phyloP scores from a whole-genome alignment of 1,139 yeast genomes.

The Geotrichum europaeum region DNA sequence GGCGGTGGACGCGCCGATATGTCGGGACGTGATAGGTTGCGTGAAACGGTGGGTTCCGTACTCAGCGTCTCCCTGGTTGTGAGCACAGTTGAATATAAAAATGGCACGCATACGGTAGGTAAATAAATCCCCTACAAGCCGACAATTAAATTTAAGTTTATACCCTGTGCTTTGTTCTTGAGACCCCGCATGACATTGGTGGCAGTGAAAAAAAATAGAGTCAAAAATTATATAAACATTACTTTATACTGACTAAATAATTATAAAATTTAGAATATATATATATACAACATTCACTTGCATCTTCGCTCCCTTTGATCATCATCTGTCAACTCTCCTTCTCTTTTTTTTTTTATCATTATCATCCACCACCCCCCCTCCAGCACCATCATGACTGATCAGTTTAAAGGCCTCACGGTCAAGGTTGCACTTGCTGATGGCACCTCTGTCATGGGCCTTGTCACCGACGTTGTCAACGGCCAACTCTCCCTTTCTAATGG shows the following conservation, averaged over 20 bases:
- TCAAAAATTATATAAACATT: neutral
- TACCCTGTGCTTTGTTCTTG: neutral
- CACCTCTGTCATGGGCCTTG: conserved; percentile 29
- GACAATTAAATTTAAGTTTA: too few species aligned
- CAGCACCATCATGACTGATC: conserved; percentile 20
- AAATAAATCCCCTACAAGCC: neutral
- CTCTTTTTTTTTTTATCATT: neutral
- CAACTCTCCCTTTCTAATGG: conserved; percentile 26
- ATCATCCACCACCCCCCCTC: neutral
- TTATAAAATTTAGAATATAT: too few species aligned
- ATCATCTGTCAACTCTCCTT: neutral
- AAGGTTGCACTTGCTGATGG: conserved; percentile 28
- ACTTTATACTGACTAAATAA: neutral
- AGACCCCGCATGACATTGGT: neutral
- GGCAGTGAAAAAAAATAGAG: neutral
- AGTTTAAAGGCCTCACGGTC: conserved; percentile 30
- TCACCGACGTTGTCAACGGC: conserved; percentile 30
- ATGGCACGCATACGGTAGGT: neutral
- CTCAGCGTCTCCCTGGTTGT: neutral
- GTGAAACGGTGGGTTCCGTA: neutral
- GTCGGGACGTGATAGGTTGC: neutral
- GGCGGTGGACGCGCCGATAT: neutral
- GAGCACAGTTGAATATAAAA: neutral
- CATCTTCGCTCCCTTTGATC: neutral
- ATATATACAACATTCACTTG: neutral